Evolutionary conservation across 495 filamentous ascomycete species (phyloP).

Genomic region (Aspergillus incahuasiensis): DNA sequence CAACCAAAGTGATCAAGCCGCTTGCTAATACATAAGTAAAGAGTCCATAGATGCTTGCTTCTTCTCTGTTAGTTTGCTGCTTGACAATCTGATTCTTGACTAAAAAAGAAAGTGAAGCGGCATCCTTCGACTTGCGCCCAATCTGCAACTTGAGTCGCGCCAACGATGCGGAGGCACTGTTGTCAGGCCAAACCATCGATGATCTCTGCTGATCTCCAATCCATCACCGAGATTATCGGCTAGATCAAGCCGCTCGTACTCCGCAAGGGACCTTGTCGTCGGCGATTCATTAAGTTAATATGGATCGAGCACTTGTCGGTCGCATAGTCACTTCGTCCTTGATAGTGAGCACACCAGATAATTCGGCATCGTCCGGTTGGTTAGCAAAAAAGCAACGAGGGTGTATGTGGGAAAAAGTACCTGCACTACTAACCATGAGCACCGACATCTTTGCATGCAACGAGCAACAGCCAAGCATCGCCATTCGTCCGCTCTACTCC

Average conservation of each 20-base stretch:
- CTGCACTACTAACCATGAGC: conserved; percentile 6
- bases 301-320: not conserved
- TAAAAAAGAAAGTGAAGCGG: conserved; percentile 14
- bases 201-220: not conserved
- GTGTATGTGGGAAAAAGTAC: conserved; percentile 8
- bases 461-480: not conserved
- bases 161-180: not conserved
- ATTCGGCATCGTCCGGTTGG: not conserved
- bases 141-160: not conserved
- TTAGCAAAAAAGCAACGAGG: not conserved
- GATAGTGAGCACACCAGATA: too few species aligned
- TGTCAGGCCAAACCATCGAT: not conserved
- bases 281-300: too few species aligned
- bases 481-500: conserved; percentile 6
- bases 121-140: conserved; percentile 7
- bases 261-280: too few species aligned
- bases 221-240: not conserved
- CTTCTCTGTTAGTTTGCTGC: conserved; percentile 1
- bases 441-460: conserved; percentile 8
- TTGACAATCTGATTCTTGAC: conserved; percentile 1
- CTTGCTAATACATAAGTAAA: not conserved
- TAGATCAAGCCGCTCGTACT: not conserved
- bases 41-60: not conserved
- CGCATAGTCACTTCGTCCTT: too few species aligned
- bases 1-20: not conserved